Evolutionary conservation across 2,329 filamentous ascomycete species (phyloP).

Genomic region (Nectriaceae sp.): DNA sequence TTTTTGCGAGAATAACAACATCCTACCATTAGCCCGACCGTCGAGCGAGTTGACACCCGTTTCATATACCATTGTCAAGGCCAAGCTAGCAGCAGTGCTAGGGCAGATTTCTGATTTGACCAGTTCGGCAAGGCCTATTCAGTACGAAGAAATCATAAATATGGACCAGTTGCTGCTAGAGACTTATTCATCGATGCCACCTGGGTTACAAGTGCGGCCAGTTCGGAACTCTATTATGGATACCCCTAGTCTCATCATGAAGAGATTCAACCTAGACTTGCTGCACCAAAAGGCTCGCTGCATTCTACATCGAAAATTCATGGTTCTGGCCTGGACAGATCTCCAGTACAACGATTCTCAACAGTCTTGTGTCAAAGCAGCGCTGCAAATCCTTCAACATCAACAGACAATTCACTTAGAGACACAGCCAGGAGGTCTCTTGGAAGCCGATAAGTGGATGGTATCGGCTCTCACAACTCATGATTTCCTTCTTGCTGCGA

Average conservation of each 20-base stretch:
- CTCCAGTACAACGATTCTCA: slow-evolving; percentile 15
- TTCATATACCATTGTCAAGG: too few relatives aligned
- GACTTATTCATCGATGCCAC: slow-evolving; percentile 9
- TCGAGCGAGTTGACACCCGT: slow-evolving; percentile 11
- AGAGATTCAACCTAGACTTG: slow-evolving; percentile 17
- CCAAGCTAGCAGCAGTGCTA: too few relatives aligned
- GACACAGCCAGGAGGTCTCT: slow-evolving; percentile 12
- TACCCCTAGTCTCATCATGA: slow-evolving; percentile 12
- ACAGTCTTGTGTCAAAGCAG: slow-evolving; percentile 13
- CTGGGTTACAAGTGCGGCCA: slow-evolving; percentile 12
- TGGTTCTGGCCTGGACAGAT: slow-evolving; percentile 16
- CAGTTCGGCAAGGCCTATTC: too few relatives aligned
- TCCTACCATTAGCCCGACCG: slow-evolving; percentile 14
- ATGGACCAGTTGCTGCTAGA: slow-evolving; percentile 14
- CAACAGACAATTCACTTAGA: slow-evolving; percentile 18
- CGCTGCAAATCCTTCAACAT: slow-evolving; percentile 10
- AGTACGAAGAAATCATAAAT: slow-evolving; percentile 19
- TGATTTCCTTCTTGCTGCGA: slow-evolving; percentile 20
- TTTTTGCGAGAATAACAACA: slow-evolving; percentile 7
- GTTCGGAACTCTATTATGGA: slow-evolving; percentile 16
- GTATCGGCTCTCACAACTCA: slow-evolving; percentile 14
- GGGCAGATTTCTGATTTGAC: too few relatives aligned
- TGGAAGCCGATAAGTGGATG: slow-evolving; percentile 19
- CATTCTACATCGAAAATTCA: slow-evolving; percentile 18
- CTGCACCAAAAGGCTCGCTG: slow-evolving; percentile 17